A percentile compares a stretch with the other conserved stretches of the same genome.
These are phyloP conservation scores for Xylariaceae sp. DNA, from an alignment of 2,329 filamentous ascomycete genomes.

Conservation along the genomic window DNA sequence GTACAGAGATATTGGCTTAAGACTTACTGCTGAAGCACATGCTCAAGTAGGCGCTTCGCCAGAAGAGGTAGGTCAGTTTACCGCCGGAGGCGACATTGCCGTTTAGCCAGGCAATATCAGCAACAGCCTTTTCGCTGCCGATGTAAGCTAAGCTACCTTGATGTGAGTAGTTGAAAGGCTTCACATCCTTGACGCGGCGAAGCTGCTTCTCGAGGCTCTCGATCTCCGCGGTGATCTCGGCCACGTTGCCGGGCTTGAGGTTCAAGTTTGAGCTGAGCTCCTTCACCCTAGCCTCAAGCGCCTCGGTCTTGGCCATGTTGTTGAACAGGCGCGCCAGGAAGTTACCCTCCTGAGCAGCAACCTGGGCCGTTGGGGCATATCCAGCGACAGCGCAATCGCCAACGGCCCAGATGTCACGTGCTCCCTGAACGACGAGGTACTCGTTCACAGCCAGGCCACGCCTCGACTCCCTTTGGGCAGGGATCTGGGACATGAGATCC, in stretches of 20 bases:
- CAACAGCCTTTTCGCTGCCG: constrained; percentile 94
- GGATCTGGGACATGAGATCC: constrained; percentile 87
- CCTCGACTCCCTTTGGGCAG: constrained; percentile 90
- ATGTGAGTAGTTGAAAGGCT: constrained; percentile 97
- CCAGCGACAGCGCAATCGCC: constrained; percentile 97
- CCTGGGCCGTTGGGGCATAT: constrained; percentile 96
- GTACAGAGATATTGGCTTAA: constrained; percentile 49
- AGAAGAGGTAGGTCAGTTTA: constrained; percentile 95
- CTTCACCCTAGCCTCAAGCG: constrained; percentile 70
- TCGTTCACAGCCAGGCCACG: constrained; percentile 96
- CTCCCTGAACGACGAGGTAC: constrained; percentile 95
- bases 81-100: constrained; percentile 94
- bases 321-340: constrained; percentile 97
- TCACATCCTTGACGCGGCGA: constrained; percentile 85
- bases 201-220: constrained; percentile 82
- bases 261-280: constrained; percentile 62
- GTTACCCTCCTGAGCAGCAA: constrained; percentile 89
- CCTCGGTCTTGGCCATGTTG: constrained; percentile 94
- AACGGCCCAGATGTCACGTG: constrained; percentile 95
- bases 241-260: constrained; percentile 59
- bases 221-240: constrained; percentile 69
- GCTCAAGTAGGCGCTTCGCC: constrained; percentile 94
- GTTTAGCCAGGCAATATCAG: constrained; percentile 95
- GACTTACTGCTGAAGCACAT: constrained; percentile 99
- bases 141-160: constrained; percentile 97